Evolutionary conservation across 352 stramenopile species (phyloP), one percentile per base, ranked within the genome.

Genomic region (Pythium coloratum): DNA sequence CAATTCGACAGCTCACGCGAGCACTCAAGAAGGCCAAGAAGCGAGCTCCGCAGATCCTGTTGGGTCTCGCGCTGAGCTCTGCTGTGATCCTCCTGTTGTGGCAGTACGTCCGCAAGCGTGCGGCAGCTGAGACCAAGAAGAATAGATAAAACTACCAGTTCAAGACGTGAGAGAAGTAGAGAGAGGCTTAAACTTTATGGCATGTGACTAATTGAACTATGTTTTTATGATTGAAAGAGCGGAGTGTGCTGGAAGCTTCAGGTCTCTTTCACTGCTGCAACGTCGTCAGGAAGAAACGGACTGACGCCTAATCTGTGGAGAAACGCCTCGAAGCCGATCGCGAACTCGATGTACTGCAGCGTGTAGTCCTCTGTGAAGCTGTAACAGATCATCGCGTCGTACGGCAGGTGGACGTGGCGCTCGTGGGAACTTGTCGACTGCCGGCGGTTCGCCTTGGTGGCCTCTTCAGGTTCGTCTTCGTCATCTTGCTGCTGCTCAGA

Each of bases 321-420:
- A n/a, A 95, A 76, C 28, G 84, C 71, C 57, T 95, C 88, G 64
- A 93, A 95, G 18, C 88, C 86, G 61, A 95, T 93, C 9, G 88
- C 88, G 64, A 94, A 94, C 72, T 95, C 88, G 55, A 95, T 73
- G 72, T 95, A 94, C 64, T 95, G 86, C 7, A 95, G 66, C 33
- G 62, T 63, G 32, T 61, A 76, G 18, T 75, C 64, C 6, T 65
- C 47, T 18, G 80, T 73, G 55, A 95, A 95, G 72, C 76, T 89
- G 67, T 92, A 95, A 72, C 84, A 94, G 61, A 95, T 92, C 76
- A 92, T 91, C 28, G 84, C 85, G 64, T 94, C 86, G 51, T 77
- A 83, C 5, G 82, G 75, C 40, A 95, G 62, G 44, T 92, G 86
- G 32, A 92, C 80, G 54, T 95, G 88, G 32, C 86, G 80, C 64